phyloP scores from a whole-genome alignment of 495 filamentous ascomycete species.

The Aspergillus sparsus region DNA sequence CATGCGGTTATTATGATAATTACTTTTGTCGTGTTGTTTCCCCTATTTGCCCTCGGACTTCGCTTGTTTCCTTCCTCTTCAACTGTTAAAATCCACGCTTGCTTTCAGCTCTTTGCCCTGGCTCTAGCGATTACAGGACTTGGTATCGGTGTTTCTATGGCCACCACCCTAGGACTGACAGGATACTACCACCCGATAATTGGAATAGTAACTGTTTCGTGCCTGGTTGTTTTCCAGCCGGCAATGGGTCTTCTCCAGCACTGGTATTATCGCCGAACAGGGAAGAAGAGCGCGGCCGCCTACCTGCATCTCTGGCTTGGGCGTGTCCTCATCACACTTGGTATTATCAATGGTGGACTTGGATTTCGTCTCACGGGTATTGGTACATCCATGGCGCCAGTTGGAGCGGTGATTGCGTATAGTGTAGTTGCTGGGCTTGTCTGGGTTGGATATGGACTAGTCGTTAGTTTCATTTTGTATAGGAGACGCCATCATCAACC shows the following conservation, averaged over 20 bases:
- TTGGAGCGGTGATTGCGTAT: conserved; percentile 57
- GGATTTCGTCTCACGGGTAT: conserved; percentile 55
- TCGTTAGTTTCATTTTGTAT: neutral
- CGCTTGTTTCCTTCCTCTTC: conserved; percentile 38
- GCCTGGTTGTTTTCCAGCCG: conserved; percentile 63
- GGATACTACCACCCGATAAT: conserved; percentile 48
- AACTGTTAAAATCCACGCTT: conserved; percentile 51
- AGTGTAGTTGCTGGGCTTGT: conserved; percentile 43
- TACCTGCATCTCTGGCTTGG: conserved; percentile 72
- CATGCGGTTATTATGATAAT: conserved; percentile 47
- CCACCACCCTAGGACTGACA: conserved; percentile 27
- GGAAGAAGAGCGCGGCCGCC: conserved; percentile 54
- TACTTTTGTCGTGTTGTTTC: conserved; percentile 50
- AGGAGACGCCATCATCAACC: neutral
- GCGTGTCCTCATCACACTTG: conserved; percentile 60
- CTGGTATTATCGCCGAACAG: conserved; percentile 41
- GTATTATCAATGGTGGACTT: conserved; percentile 70
- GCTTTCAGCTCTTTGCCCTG: conserved; percentile 59
- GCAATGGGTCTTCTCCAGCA: conserved; percentile 67
- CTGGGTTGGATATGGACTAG: neutral
- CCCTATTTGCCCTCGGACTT: conserved; percentile 49
- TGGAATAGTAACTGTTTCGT: conserved; percentile 58
- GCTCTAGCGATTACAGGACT: conserved; percentile 60
- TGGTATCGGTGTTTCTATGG: conserved; percentile 58
- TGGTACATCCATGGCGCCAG: conserved; percentile 9